Conservation (phyloP, 371 early-diverging fungal species). For the Phascolomyces articulosus region DNA sequence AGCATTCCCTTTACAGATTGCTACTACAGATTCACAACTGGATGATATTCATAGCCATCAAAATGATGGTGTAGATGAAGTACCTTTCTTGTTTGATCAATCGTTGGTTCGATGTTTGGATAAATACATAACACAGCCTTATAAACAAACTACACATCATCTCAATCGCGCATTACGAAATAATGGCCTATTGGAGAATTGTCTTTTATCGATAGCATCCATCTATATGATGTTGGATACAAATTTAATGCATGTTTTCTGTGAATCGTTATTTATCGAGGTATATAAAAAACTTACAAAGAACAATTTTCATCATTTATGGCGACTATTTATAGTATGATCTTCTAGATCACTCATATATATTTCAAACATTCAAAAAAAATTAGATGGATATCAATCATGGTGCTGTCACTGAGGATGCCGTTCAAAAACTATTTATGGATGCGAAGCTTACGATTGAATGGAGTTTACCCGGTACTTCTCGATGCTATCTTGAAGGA, state of each 20-base stretch:
- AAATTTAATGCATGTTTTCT: slow-evolving; percentile 47
- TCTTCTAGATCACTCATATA: no score
- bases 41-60: not conserved
- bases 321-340: no score
- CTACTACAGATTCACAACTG: not conserved
- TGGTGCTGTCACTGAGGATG: not conserved
- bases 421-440: slow-evolving; percentile 32
- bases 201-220: slow-evolving; percentile 27
- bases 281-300: no score
- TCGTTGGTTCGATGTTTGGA: slow-evolving; percentile 6
- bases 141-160: slow-evolving; percentile 5
- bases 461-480: not conserved
- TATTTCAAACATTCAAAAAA: no score
- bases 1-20: slow-evolving; percentile 5
- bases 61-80: not conserved
- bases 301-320: no score
- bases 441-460: slow-evolving; percentile 23
- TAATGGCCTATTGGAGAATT: slow-evolving; percentile 18
- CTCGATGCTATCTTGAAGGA: not conserved
- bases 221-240: slow-evolving; percentile 48
- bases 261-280: slow-evolving; percentile 32
- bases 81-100: slow-evolving; percentile 12
- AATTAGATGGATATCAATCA: slow-evolving; percentile 1
- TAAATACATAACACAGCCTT: slow-evolving; percentile 10
- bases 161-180: slow-evolving; percentile 3